phyloP scores from a whole-genome alignment of 768 basidiomycete species.

The Tylopilus vinaceipallidus region DNA sequence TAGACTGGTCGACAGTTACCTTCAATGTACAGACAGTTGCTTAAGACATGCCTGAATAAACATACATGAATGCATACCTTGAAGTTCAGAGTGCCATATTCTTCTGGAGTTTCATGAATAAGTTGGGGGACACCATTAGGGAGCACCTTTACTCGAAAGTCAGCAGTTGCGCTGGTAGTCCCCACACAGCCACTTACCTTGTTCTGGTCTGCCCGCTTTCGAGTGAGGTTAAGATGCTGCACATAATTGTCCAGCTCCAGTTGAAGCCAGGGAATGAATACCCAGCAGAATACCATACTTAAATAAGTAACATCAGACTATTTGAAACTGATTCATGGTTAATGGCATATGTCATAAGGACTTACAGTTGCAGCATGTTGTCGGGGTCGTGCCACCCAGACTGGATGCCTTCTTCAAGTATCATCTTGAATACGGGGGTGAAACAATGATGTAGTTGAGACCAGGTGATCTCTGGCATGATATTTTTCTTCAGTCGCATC shows the following conservation, averaged over 20 bases:
- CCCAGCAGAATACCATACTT: conserved; percentile 11
- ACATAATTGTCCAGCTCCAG: not conserved
- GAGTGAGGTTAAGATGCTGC: not conserved
- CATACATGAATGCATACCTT: conserved; percentile 23
- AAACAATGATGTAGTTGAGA: no score
- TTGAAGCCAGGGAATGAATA: conserved; percentile 21
- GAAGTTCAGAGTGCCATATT: conserved; percentile 33
- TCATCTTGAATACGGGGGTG: no score
- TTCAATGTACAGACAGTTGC: not conserved
- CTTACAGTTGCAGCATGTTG: no score
- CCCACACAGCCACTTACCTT: not conserved
- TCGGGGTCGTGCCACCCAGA: no score
- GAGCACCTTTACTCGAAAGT: conserved; percentile 19
- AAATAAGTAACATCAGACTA: no score
- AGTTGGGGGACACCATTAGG: conserved; percentile 40
- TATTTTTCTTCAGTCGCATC: no score
- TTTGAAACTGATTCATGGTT: no score
- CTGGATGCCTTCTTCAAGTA: no score
- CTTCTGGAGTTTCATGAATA: conserved; percentile 30
- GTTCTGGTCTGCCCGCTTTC: not conserved
- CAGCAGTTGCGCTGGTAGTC: not conserved
- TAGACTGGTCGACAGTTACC: not conserved
- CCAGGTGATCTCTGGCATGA: no score
- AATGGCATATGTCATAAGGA: no score
- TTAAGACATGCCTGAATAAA: no score